Base-by-base conservation (phyloP, 495 filamentous ascomycete species). In the Physcia stellaris region DNA sequence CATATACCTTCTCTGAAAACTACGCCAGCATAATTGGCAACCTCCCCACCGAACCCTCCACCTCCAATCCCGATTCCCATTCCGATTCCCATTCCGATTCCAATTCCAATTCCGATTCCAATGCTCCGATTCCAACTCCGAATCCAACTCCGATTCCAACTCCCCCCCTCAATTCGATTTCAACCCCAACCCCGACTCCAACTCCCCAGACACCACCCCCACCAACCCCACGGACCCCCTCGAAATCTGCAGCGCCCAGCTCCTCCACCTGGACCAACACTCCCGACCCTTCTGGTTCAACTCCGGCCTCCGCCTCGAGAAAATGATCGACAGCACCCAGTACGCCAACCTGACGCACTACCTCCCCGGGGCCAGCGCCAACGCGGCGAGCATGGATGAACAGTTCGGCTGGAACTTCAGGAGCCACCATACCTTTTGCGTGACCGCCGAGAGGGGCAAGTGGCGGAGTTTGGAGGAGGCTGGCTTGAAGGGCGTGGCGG, bases 261-360 rank as follows among this genome's bases (percentile, higher is more conserved):
- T 57, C 0, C 41, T 59, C 1, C 54, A 59, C 31, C 33, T 57
- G 2, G 54, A 53, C 10, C 37, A 18, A 1, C 20, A 41, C 6
- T 48, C 48, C 1, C 42, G 43, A 11, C 52, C 54, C 1, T 38
- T 57, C 2, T 57, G 56, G 56, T 57, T 57, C 47, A 57, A 59
- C 15, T 34, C 31, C 26, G 32, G 19, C 39, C 17, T 46, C 17
- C 21, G 30, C 26, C 22, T 30, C 13, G 28, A 40, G 11, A 40
- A 40, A 16, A 36, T 16, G 12, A 24, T 24, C 4, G 20, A 36
- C 0, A 22, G 27, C 12, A n/a, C 11, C 3, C 0, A 24, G 2
- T 36, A 36, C 4, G 34, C 20, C 5, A 24, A 36, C n/a, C 12
- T 36, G 4, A 36, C 19, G 0, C 20, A 36, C 3, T 36, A 36